Evolutionary conservation across 176 grass and related monocot genomes (phyloP).

Genomic region (Lolium multiflorum): DNA sequence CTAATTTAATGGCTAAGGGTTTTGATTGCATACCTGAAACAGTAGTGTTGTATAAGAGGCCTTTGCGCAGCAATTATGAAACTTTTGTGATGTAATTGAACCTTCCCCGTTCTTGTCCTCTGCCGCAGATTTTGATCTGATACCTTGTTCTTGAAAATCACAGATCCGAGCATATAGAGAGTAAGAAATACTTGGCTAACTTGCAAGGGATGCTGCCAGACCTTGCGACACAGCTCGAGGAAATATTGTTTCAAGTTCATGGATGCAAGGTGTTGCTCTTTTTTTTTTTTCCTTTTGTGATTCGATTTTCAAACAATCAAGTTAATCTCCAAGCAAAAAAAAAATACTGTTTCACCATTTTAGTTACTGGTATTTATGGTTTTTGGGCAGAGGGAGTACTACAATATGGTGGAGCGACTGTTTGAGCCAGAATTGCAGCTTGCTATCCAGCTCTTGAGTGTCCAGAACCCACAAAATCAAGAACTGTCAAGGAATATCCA

Average conservation of each 20-base stretch:
- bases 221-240: constrained; percentile 30
- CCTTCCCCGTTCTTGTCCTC: too few species aligned
- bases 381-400: constrained; percentile 74
- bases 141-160: not conserved
- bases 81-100: too few species aligned
- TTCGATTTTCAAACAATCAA: constrained; percentile 23
- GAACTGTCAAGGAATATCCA: constrained; percentile 49
- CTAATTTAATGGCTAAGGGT: not conserved
- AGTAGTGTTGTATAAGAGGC: not conserved
- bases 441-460: constrained; percentile 48
- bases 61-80: not conserved
- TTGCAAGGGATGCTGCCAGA: not conserved
- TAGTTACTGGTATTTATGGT: not conserved
- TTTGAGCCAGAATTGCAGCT: constrained; percentile 53
- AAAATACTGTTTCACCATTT: constrained; percentile 25
- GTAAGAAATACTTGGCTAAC: not conserved
- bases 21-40: not conserved
- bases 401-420: constrained; percentile 55
- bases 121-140: too few species aligned
- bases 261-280: constrained; percentile 48
- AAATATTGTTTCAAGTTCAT: constrained; percentile 56
- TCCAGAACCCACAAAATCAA: constrained; percentile 48
- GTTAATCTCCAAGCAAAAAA: constrained; percentile 2
- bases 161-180: not conserved
- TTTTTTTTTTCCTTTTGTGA: constrained; percentile 4